Evolutionary conservation across 345 rosid genomes (phyloP), one percentile per base, ranked within the genome.

Genomic region (Psidium friedrichsthalianum): DNA sequence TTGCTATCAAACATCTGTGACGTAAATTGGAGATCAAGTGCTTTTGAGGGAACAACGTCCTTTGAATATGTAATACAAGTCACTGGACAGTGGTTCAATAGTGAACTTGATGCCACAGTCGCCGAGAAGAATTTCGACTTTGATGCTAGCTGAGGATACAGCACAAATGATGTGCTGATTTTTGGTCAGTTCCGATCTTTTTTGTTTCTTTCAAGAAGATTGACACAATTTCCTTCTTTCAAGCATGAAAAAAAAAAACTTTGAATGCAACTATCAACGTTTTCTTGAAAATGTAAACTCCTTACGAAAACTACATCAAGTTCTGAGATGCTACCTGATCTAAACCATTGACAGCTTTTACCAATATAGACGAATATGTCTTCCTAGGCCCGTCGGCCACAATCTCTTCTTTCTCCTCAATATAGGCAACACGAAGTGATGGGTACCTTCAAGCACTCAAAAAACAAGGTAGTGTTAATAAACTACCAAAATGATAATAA

Each of bases 331-430:
- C 3, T 69, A 95, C 99, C 99, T 96, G 98, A 88, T 95, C 98
- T 59, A 89, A 87, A 86, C 91, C 91, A 85, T 92, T 90, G 86
- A 95, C 97, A 82, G 96, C 97, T 90, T 97, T 97, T 56, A 95
- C 94, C 94, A 97, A 80, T 89, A 95, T 58, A 78, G 99, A 97
- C 82, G 93, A 94, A 91, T 95, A 97, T 88, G 93, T 93, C 89
- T 93, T 96, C 81, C 27, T 49, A 42, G 89, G 90, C 85, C 84
- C 82, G 76, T 89, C 85, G 42, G 36, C 89, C 86, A 84, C 89
- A 29, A 93, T 90, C 88, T 91, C 98, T 89, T 97, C 98, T 91
- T 94, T 95, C 94, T 95, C 99, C 89, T 95, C 98, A 82, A 95
- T 94, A 88, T 97, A 95, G 87, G 99, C 98, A 87, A 97, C 95